Conservation (phyloP, 495 filamentous ascomycete genomes). For the Clavariopsis aquatica region DNA sequence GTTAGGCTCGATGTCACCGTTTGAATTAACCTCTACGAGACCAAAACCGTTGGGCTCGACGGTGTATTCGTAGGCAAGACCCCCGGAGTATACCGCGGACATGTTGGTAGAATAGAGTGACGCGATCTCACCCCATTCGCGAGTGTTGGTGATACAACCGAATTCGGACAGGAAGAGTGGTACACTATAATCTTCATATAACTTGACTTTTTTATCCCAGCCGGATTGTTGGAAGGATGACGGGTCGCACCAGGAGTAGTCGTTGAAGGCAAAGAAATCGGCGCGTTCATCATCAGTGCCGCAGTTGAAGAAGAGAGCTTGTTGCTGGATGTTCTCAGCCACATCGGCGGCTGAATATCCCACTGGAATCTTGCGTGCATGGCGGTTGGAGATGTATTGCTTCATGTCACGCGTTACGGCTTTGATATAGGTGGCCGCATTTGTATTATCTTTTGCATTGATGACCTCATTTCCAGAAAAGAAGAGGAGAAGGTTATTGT, state of each 20-base stretch:
- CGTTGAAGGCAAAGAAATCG: constrained; percentile 98
- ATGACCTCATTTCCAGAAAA: constrained; percentile 97
- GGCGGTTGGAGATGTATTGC: constrained; percentile 71
- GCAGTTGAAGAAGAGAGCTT: constrained; percentile 92
- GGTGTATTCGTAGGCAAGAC: constrained; percentile 92
- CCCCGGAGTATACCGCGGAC: constrained; percentile 90
- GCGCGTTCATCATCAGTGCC: constrained; percentile 68
- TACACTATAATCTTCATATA: constrained; percentile 82
- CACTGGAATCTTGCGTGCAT: constrained; percentile 77
- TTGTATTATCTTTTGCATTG: constrained; percentile 75
- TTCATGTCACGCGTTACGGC: constrained; percentile 90
- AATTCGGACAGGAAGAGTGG: constrained; percentile 96
- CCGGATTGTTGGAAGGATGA: constrained; percentile 75
- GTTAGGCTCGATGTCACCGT: constrained; percentile 32
- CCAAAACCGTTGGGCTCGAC: constrained; percentile 72
- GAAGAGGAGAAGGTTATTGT: constrained; percentile 87
- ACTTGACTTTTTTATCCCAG: constrained; percentile 89
- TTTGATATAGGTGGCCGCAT: constrained; percentile 83
- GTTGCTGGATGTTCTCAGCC: constrained; percentile 79
- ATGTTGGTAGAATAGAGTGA: constrained; percentile 81
- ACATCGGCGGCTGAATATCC: constrained; percentile 92
- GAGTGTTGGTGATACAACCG: constrained; percentile 79
- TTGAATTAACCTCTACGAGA: constrained; percentile 51
- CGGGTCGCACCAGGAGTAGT: constrained; percentile 94
- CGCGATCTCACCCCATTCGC: constrained; percentile 75